Evolutionary conservation across 495 filamentous ascomycete genomes (phyloP), one percentile per base, ranked within the genome.

Genomic region (Xylaria venustula): DNA sequence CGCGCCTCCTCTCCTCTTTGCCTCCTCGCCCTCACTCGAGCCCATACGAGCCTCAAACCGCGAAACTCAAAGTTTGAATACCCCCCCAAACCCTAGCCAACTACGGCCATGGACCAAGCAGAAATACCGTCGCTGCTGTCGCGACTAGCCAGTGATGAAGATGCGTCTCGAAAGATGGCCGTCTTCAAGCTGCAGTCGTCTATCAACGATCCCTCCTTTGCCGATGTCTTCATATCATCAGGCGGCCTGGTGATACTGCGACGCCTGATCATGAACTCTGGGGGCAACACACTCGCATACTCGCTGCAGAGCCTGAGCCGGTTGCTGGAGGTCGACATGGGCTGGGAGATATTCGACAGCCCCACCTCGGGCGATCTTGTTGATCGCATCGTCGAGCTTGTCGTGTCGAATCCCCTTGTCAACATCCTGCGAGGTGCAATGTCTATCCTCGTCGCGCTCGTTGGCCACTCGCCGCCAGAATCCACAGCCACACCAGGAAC

Each of bases 141-240:
- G 70, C 81, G 81, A 62, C 76, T 85, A 28, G 74, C 76, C 26
- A 83, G 80, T 71, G 81, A 83, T 62, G 82, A 84, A 76, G 95
- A 98, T 83, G 90, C 90, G 32, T 90, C 91, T 56, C 91, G 94
- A 66, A 99, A 99, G 79, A 97, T 97, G 91, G 94, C 94, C 12
- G 95, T 92, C 60, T 99, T 99, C 83, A 96, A 96, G 75, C 85
- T 99, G 40, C 94, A 99, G 74, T 83, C 85, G 41, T 90, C 87
- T 61, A 96, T 99, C 69, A 91, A 91, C 67, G 95, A 99, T 72
- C 94, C 94, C 3, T 91, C 92, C 49, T 98, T 99, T 71, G 95
- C 94, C 44, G 95, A 98, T 72, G 83, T 93, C 58, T 99, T 98
- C 78, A 96, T 98, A 22, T 83, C 86, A 14, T 89, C 91, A 60